Conservation (phyloP, 805 yeast genomes). For the Kregervanrija delftensis region DNA sequence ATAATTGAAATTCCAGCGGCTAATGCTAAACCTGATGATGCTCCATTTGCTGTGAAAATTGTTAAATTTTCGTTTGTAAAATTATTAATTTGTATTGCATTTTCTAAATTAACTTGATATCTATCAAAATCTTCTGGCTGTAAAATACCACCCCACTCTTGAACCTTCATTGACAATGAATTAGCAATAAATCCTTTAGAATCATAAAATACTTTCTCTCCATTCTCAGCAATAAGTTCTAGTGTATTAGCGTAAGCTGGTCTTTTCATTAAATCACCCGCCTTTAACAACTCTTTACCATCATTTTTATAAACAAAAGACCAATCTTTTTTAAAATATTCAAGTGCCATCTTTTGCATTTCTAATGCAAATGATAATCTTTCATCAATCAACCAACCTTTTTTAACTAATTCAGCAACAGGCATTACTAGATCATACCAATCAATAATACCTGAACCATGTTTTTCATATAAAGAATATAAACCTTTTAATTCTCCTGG, state of each 20-base stretch:
- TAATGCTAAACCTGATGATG: conserved; percentile 80
- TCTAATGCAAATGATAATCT: conserved; percentile 38
- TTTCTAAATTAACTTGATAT: conserved; percentile 47
- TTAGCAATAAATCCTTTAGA: conserved; percentile 70
- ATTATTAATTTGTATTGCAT: conserved; percentile 35
- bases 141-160: conserved; percentile 60
- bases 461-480: conserved; percentile 48
- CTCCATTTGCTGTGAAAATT: conserved; percentile 58
- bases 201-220: conserved; percentile 77
- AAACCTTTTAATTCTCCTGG: conserved; percentile 92
- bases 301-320: conserved; percentile 38
- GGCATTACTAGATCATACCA: conserved; percentile 78
- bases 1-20: conserved; percentile 61
- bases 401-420: conserved; percentile 54
- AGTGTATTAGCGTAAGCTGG: conserved; percentile 62
- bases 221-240: conserved; percentile 63
- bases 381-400: conserved; percentile 55
- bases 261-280: conserved; percentile 59
- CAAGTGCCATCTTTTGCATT: conserved; percentile 27
- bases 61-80: conserved; percentile 22
- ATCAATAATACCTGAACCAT: conserved; percentile 62
- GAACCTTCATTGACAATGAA: conserved; percentile 43
- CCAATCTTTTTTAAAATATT: conserved; percentile 42
- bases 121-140: conserved; percentile 55
- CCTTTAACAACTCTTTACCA: conserved; percentile 26